Evolutionary conservation across 129 eudicot genomes (phyloP), one percentile per base, ranked within the genome.

Genomic region (Tanacetum coccineum): DNA sequence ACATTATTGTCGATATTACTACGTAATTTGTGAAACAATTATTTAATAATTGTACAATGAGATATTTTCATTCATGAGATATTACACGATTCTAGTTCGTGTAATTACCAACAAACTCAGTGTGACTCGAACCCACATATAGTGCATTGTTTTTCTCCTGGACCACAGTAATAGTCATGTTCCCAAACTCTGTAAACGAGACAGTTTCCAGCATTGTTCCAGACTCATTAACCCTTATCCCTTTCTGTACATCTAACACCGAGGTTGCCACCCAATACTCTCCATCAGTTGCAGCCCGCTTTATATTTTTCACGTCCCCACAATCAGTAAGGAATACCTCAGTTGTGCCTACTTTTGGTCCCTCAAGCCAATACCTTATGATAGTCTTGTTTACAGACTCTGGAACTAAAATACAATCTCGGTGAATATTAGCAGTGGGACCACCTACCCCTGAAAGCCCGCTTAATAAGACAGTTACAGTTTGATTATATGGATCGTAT

Each of bases 391-490:
- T 66, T 15, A 47, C 46, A 45, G 59, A 66, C 42, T 74, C 68
- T 6, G 79, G 68, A 58, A 74, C 46, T 54, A 74, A 48, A 32
- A 74, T 60, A 50, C 59, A 74, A 22, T 66, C 49, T 6, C 73
- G 53, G 42, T 58, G 68, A 67, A 67, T 66, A 36, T 67, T 32
- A 66, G 67, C 78, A 0, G 73, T 18, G 0, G 73, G 79, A 47
- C 79, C 79, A 13, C 79, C 79, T 1, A 11, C 36, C 14, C 79
- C 79, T 2, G 68, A 53, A 3, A 74, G 68, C n/a, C 79, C 73
- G 0, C 62, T 74, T 39, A 67, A 28, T 32, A 74, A 66, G 58
- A 21, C 55, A 2, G 73, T 47, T 10, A 66, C 73, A 13, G 32
- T 6, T 66, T 48, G 68, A 19, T 51, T 32, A 25, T 47, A 8